Conservation (phyloP, 1,139 yeast genomes). For the Magnusiomyces clavatus region DNA sequence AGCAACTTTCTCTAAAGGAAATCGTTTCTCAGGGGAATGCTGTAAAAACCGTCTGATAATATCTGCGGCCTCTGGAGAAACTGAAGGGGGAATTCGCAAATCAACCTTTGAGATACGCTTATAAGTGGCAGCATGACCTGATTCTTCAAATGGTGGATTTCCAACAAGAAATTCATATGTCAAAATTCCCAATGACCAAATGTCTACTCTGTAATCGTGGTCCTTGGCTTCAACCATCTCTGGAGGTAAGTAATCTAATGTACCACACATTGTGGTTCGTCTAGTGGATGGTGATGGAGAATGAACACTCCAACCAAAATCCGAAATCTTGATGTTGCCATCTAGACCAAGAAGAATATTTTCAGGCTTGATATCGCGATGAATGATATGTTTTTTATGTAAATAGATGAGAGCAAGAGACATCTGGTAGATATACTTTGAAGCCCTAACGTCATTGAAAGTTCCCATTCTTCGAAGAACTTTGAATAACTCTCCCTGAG, state of each 20-base stretch:
- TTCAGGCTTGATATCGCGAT: slow-evolving; percentile 90
- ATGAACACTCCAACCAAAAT: slow-evolving; percentile 94
- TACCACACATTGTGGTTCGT: slow-evolving; percentile 86
- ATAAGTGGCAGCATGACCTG: slow-evolving; percentile 64
- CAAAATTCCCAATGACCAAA: slow-evolving; percentile 89
- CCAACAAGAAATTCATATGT: slow-evolving; percentile 86
- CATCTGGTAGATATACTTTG: slow-evolving; percentile 75
- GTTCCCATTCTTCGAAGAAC: slow-evolving; percentile 55
- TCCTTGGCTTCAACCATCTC: slow-evolving; percentile 85
- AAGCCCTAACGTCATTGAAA: slow-evolving; percentile 65
- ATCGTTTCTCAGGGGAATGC: slow-evolving; percentile 61
- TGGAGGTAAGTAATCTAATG: slow-evolving; percentile 90
- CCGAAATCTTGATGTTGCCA: slow-evolving; percentile 73
- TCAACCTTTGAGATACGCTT: slow-evolving; percentile 73
- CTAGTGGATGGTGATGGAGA: slow-evolving; percentile 47
- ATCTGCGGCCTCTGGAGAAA: slow-evolving; percentile 70
- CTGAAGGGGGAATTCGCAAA: slow-evolving; percentile 58
- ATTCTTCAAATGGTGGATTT: slow-evolving; percentile 82
- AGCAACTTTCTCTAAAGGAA: slow-evolving; percentile 52
- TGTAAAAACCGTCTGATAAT: slow-evolving; percentile 54
- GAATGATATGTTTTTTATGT: slow-evolving; percentile 74
- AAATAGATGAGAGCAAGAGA: slow-evolving; percentile 70
- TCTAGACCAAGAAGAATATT: slow-evolving; percentile 70
- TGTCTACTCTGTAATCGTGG: slow-evolving; percentile 74
- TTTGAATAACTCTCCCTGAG: slow-evolving; percentile 81